Percentiles rank a stretch among this genome's conserved stretches.
phyloP scores from a whole-genome alignment of 768 basidiomycete species.

The Clavulina sp. region DNA sequence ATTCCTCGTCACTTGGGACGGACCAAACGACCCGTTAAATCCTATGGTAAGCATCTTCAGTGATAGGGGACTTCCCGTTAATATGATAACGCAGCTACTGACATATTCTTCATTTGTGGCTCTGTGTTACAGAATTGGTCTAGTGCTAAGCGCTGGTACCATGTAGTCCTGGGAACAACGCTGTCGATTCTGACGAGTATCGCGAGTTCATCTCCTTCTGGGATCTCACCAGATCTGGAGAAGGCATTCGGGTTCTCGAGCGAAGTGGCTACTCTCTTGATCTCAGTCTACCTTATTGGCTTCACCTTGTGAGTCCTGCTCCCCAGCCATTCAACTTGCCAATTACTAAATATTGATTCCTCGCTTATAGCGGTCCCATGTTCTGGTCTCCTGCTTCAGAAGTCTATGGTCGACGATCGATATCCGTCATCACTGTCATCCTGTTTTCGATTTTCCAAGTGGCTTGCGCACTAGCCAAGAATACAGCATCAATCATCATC shows the following conservation, averaged over 20 bases:
- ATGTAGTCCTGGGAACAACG: slow-evolving; percentile 1
- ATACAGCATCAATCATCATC: slow-evolving; percentile 19
- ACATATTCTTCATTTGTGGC: no score
- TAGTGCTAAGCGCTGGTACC: slow-evolving; percentile 5
- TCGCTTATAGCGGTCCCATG: slow-evolving; percentile 19
- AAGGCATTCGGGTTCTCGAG: slow-evolving; percentile 5
- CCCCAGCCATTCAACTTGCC: neutral
- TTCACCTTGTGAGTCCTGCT: slow-evolving; percentile 13
- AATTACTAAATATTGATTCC: neutral
- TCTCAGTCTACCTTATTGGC: slow-evolving; percentile 9
- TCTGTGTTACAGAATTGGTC: slow-evolving; percentile 11
- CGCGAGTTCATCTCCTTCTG: slow-evolving; percentile 7
- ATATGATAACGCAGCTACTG: no score
- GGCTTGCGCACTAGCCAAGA: slow-evolving; percentile 21
- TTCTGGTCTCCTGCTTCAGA: slow-evolving; percentile 18
- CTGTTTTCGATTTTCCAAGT: slow-evolving; percentile 16
- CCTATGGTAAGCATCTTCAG: slow-evolving; percentile 9
- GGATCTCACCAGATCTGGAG: slow-evolving; percentile 5
- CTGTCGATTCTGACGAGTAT: slow-evolving; percentile 11
- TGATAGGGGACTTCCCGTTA: no score
- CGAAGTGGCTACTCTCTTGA: slow-evolving; percentile 7
- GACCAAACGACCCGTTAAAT: slow-evolving; percentile 10
- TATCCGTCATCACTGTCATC: slow-evolving; percentile 22
- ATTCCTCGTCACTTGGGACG: slow-evolving; percentile 10
- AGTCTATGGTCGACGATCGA: slow-evolving; percentile 20